Percentiles rank a stretch among this genome's conserved stretches.
Conservation (phyloP, 2,329 filamentous ascomycete species). For the Corynespora cassiicola region DNA sequence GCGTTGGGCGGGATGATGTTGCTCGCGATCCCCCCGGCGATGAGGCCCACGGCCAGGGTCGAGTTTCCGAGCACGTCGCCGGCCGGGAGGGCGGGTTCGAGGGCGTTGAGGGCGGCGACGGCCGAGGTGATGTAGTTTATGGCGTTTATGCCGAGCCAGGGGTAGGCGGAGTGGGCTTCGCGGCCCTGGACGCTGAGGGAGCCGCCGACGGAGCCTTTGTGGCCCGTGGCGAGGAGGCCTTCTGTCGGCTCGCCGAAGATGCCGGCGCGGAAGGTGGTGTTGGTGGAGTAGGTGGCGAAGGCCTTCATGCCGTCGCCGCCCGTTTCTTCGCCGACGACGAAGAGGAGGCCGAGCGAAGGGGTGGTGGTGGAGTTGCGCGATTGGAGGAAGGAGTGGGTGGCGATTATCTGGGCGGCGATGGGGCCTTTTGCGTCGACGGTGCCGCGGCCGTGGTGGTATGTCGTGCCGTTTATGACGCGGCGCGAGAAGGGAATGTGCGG, state of each 20-base stretch:
- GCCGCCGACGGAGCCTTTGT: conserved; percentile 81
- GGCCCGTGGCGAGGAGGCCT: conserved; percentile 81
- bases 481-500: conserved; percentile 71
- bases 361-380: conserved; percentile 48
- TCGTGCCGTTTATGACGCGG: conserved; percentile 55
- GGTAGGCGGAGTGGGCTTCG: conserved; percentile 87
- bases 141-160: conserved; percentile 83
- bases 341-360: conserved; percentile 54
- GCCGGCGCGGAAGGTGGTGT: conserved; percentile 66
- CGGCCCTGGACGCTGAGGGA: conserved; percentile 71
- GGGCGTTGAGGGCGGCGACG: conserved; percentile 66
- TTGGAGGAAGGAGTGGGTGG: conserved; percentile 62
- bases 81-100: conserved; percentile 65
- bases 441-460: conserved; percentile 68
- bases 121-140: conserved; percentile 79
- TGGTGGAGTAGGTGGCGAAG: conserved; percentile 39
- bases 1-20: conserved; percentile 84
- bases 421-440: conserved; percentile 65
- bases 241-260: conserved; percentile 95
- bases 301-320: conserved; percentile 78
- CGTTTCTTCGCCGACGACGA: conserved; percentile 81
- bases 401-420: conserved; percentile 74
- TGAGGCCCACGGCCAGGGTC: conserved; percentile 79
- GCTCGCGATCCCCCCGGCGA: conserved; percentile 77
- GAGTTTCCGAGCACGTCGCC: conserved; percentile 80